Base-by-base conservation (phyloP, 805 yeast genomes). In the Jamesozyma spencerorum region DNA sequence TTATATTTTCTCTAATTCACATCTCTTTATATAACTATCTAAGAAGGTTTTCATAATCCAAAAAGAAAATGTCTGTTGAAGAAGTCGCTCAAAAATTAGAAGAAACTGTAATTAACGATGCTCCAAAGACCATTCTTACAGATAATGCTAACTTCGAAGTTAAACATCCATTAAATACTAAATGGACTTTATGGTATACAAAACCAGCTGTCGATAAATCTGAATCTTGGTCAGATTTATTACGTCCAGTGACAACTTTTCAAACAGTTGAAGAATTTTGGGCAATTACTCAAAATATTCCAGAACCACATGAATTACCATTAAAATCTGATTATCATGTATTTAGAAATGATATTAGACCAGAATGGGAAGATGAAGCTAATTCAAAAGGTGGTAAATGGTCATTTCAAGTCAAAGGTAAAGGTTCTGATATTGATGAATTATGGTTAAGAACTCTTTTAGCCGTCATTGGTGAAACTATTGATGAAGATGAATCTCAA, bases 231-330 rank as follows among this genome's bases (percentile, higher is more conserved):
- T 75, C 85, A 41, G 95, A 88, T 58, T 74, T 87, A 50, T 74
- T 92, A 58, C 87, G 87, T 69, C 94, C 95, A 43, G 94, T 92
- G 38, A 90, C 87, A 53, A 77, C 94, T 18, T 86, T 92, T 55
- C 75, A 79, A 41, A 79, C 95, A n/a, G 97, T 92, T 39, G 98
- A 92, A 70, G 97, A 90, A 65, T 92, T 92, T 70, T 92, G 98
- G 98, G 98, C 97, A 19, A 82, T 90, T 50, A 84, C 78, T 72
- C 88, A 92, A 66, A 83, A 94, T 33, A 81, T 92, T 54, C 97
- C 97, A 51, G 79, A 78, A 54, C 95, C 95, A 38, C 77, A 78
- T 47, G 95, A 87, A 60, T 74, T 92, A 60, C 97, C 97, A 53
- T 60, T 81, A 56, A 85, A 81, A 65, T 84, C 96, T 11, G 97